A percentile compares a stretch with the other conserved stretches of the same genome.
phyloP scores from a whole-genome alignment of 306 rosid genomes.

The Cicer chorassanicum region DNA sequence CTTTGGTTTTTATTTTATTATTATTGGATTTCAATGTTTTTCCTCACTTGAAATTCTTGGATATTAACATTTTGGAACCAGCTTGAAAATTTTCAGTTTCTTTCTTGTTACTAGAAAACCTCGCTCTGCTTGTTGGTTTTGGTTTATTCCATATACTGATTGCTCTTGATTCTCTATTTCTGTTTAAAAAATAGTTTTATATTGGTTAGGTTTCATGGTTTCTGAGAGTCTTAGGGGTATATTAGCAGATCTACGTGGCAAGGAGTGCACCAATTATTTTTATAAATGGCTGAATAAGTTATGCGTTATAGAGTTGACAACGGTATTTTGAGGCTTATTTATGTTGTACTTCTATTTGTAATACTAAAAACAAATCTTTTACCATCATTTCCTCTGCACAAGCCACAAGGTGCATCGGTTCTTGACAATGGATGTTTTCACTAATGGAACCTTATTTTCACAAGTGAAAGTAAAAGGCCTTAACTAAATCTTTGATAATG shows the following conservation, averaged over 20 bases:
- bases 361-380: not conserved
- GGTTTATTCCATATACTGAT: constrained; percentile 13
- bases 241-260: not conserved
- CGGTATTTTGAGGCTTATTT: constrained; percentile 15
- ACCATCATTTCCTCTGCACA: not conserved
- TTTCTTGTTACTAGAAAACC: constrained; percentile 9
- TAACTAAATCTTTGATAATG: constrained; percentile 15
- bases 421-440: constrained; percentile 7
- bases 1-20: not conserved
- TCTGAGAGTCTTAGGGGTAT: not conserved
- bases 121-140: constrained; percentile 25
- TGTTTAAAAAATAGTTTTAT: constrained; percentile 2
- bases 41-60: not conserved
- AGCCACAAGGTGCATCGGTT: constrained; percentile 6
- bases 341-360: constrained; percentile 8
- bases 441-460: not conserved
- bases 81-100: not conserved
- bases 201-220: not conserved
- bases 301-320: not conserved
- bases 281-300: not conserved
- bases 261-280: constrained; percentile 9
- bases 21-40: not conserved
- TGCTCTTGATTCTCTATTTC: not conserved
- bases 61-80: constrained; percentile 28
- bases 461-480: not conserved